Conservation (phyloP, 1,284 basidiomycete genomes). For the Tilletiopsis washingtonensis region DNA sequence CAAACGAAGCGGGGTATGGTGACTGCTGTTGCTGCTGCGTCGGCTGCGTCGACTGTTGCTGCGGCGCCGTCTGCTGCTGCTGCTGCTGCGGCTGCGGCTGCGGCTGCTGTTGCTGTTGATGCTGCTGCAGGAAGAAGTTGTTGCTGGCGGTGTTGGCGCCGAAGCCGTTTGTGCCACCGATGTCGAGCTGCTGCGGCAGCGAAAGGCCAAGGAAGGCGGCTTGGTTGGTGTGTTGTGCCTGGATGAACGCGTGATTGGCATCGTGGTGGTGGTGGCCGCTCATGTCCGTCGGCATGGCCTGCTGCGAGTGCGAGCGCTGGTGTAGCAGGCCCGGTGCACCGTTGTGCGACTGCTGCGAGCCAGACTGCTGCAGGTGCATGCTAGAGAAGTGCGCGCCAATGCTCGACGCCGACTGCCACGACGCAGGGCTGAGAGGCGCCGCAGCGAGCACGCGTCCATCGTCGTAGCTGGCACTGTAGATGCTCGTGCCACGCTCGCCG, state of each 20-base stretch:
- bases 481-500: not conserved
- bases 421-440: not conserved
- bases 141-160: no score
- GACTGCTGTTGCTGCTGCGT: no score
- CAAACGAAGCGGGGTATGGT: no score
- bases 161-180: no score
- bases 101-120: not conserved
- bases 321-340: not conserved
- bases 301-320: not conserved
- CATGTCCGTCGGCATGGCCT: not conserved
- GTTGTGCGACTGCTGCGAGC: not conserved
- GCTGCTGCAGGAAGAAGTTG: no score
- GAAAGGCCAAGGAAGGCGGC: no score
- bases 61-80: not conserved
- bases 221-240: no score
- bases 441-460: not conserved
- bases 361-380: not conserved
- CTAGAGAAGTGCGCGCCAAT: not conserved
- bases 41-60: not conserved
- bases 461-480: not conserved
- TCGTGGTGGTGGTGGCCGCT: no score
- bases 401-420: not conserved
- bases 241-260: no score
- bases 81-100: not conserved
- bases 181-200: no score